Conservation (phyloP, 192 early-diverging fungal species). For the Helicostylum pulchrum region DNA sequence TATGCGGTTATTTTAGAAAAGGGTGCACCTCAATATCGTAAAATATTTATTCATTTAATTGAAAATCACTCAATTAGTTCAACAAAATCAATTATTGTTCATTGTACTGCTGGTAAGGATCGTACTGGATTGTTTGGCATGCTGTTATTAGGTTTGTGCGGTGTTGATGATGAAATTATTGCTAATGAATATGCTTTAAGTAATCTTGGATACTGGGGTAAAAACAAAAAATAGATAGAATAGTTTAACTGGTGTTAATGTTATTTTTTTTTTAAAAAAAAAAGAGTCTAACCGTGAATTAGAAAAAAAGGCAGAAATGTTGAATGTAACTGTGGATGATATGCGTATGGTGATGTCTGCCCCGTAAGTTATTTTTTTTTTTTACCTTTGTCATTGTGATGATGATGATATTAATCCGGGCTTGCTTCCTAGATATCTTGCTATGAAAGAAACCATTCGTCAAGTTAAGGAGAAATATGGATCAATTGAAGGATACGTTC, state of each 20-base stretch:
- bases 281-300: constrained; percentile 27
- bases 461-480: constrained; percentile 46
- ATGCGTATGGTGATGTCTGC: constrained; percentile 36
- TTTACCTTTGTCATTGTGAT: neutral
- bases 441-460: constrained; percentile 38
- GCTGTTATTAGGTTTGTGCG: constrained; percentile 55
- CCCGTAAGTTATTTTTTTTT: constrained; percentile 15
- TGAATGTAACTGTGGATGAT: constrained; percentile 24
- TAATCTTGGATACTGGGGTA: constrained; percentile 43
- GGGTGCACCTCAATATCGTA: constrained; percentile 35
- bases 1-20: constrained; percentile 49
- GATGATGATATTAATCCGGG: too few species aligned
- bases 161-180: constrained; percentile 66
- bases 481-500: constrained; percentile 45
- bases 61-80: constrained; percentile 29
- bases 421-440: constrained; percentile 16
- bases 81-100: constrained; percentile 52
- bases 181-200: constrained; percentile 63
- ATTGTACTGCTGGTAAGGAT: constrained; percentile 74
- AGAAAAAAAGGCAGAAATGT: constrained; percentile 19
- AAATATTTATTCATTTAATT: constrained; percentile 47
- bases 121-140: constrained; percentile 62
- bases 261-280: neutral
- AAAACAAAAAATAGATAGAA: neutral
- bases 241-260: neutral